Conservation (phyloP, 2,329 filamentous ascomycete genomes). For the Cercospora nicotianae region DNA sequence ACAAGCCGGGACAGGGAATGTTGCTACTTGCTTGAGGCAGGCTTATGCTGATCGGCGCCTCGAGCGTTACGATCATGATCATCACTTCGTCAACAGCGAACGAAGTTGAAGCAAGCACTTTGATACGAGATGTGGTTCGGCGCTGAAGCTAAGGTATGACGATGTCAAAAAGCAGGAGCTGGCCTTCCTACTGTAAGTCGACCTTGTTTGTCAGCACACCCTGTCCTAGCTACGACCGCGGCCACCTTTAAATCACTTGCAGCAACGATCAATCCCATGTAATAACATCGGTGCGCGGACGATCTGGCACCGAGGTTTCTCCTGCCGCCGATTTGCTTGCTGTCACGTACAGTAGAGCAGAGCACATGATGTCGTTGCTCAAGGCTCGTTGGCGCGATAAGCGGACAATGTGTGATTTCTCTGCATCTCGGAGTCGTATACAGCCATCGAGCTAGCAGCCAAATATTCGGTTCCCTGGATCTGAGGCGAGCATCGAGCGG, state of each 20-base stretch:
- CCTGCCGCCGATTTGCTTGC: not conserved
- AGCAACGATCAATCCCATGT: not conserved
- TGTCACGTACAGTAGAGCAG: not conserved
- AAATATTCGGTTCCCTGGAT: not conserved
- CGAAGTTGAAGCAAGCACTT: not conserved
- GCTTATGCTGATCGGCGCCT: not conserved
- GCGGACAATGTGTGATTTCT: not conserved
- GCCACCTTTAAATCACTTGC: not conserved
- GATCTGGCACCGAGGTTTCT: not conserved
- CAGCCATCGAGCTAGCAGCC: not conserved
- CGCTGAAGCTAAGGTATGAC: not conserved
- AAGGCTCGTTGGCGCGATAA: not conserved
- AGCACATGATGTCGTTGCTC: not conserved
- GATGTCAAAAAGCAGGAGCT: not conserved
- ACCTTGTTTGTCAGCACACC: not conserved
- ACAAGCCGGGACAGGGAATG: not conserved
- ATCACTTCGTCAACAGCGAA: not conserved
- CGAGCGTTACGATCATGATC: not conserved
- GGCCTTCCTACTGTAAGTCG: not conserved
- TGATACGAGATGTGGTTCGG: not conserved
- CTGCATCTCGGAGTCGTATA: not conserved
- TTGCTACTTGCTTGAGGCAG: not conserved
- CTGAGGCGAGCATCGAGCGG: not conserved
- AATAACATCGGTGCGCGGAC: not conserved
- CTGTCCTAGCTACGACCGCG: not conserved